Conservation (phyloP, 1,139 yeast genomes). For the Yamadazyma membranifaciens region DNA sequence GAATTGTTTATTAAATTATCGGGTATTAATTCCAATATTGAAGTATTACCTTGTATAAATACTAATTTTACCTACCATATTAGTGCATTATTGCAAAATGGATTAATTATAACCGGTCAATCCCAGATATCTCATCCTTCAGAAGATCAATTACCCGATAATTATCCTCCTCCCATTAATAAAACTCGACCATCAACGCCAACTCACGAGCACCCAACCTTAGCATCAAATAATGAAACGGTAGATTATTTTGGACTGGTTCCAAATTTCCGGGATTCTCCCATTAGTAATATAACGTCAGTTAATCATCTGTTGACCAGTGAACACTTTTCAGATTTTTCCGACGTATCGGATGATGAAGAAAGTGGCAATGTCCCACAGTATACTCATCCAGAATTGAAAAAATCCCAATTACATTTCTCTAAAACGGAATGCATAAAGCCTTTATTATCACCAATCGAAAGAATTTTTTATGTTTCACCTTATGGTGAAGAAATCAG, state of each 20-base stretch:
- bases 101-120: slow-evolving; percentile 84
- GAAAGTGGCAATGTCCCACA: slow-evolving; percentile 65
- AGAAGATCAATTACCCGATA: slow-evolving; percentile 17
- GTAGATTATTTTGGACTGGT: slow-evolving; percentile 8
- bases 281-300: slow-evolving; percentile 13
- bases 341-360: slow-evolving; percentile 32
- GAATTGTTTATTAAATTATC: slow-evolving; percentile 71
- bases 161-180: slow-evolving; percentile 38
- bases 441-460: slow-evolving; percentile 74
- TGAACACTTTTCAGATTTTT: slow-evolving; percentile 15
- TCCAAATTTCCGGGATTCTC: slow-evolving; percentile 6
- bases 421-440: slow-evolving; percentile 51
- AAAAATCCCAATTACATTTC: slow-evolving; percentile 71
- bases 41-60: slow-evolving; percentile 78
- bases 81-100: slow-evolving; percentile 71
- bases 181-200: slow-evolving; percentile 41
- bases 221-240: background rate
- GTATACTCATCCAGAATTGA: slow-evolving; percentile 77
- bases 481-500: slow-evolving; percentile 87
- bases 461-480: slow-evolving; percentile 73
- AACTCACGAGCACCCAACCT: slow-evolving; percentile 6
- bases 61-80: slow-evolving; percentile 87
- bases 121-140: slow-evolving; percentile 90
- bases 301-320: slow-evolving; percentile 11
- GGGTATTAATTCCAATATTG: slow-evolving; percentile 52